Base-by-base conservation (phyloP, 2,329 filamentous ascomycete genomes). In the Ceratocystis harringtonii region DNA sequence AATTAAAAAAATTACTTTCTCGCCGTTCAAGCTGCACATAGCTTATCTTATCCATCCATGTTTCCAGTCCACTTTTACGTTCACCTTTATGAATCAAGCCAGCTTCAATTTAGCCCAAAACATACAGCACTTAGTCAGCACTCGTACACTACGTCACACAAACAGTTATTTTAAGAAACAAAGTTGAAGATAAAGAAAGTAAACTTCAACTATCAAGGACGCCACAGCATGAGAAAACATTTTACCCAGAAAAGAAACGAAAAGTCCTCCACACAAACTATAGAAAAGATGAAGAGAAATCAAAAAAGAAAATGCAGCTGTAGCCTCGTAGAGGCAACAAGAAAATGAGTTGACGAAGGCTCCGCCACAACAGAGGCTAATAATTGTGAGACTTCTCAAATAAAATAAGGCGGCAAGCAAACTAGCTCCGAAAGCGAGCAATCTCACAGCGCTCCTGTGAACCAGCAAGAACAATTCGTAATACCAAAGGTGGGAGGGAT, bases 201-300 rank as follows among this genome's bases (percentile, higher is more conserved):
- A 48, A 22, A 61, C 60, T 52, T 61, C 44, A 65, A 65, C 58
- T 65, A 62, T 52, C 64, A 65, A 63, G 67, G 61, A 65, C 65
- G 55, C 68, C 65, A 57, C 63, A 63, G 62, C 64, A 67, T 62
- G 61, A 52, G 50, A 62, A 62, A 66, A 63, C 36, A 60, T 61
- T 66, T 67, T 58, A 62, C 57, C 64, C 58, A 66, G 28, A 48
- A 61, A 64, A 61, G 52, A 67, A 48, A 63, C 64, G 22, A 50
- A 61, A 61, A 61, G 22, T 41, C 64, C 41, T 32, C 28, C 63
- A 58, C 55, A 58, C 28, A 58, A 36, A 58, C 55, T 58, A 36
- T 58, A 48, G 32, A 55, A 19, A 60, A 55, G 2, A 50, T 7
- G 10, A 60, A 28, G 25, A 64, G n/a, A 22, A 7, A 48, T 22